Percentiles rank a stretch among this genome's conserved stretches.
phyloP scores from a whole-genome alignment of 116 monocot genomes.

The Zostera marina region DNA sequence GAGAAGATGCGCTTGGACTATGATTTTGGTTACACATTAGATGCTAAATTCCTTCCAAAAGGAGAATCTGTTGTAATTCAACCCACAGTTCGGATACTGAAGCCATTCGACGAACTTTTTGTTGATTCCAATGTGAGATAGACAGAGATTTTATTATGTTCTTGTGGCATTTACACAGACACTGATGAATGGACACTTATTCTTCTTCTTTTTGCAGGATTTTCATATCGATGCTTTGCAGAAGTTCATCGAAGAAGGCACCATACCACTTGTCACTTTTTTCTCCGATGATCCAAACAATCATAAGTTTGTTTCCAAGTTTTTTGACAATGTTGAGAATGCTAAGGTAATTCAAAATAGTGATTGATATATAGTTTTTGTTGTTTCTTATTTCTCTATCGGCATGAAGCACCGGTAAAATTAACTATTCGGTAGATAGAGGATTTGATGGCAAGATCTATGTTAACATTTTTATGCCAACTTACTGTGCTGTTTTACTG shows the following conservation, averaged over 20 bases:
- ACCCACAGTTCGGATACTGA: slow-evolving; percentile 61
- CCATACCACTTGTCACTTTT: slow-evolving; percentile 40
- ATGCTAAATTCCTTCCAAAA: slow-evolving; percentile 62
- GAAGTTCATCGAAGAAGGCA: slow-evolving; percentile 54
- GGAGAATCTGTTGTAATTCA: slow-evolving; percentile 44
- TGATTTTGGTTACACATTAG: slow-evolving; percentile 57
- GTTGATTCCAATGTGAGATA: slow-evolving; percentile 51
- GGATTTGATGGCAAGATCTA: too few species aligned
- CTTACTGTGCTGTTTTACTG: too few species aligned
- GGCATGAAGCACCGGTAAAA: background rate
- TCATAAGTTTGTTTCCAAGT: slow-evolving; percentile 48
- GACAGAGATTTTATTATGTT: background rate
- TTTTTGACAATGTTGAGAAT: slow-evolving; percentile 44
- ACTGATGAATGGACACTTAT: too few species aligned
- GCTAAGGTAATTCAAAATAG: slow-evolving; percentile 31
- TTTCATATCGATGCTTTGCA: slow-evolving; percentile 56
- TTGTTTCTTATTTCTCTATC: background rate
- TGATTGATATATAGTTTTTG: background rate
- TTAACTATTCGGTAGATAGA: too few species aligned
- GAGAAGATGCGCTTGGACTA: slow-evolving; percentile 66
- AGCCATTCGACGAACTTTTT: slow-evolving; percentile 82
- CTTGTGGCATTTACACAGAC: background rate
- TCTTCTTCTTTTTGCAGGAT: slow-evolving; percentile 57
- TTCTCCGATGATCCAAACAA: slow-evolving; percentile 49
- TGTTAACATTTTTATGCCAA: too few species aligned